Percentiles rank a stretch among this genome's conserved stretches.
Evolutionary conservation across 2,329 filamentous ascomycete species (phyloP).

Genomic region (Sarocladiaceae sp.): DNA sequence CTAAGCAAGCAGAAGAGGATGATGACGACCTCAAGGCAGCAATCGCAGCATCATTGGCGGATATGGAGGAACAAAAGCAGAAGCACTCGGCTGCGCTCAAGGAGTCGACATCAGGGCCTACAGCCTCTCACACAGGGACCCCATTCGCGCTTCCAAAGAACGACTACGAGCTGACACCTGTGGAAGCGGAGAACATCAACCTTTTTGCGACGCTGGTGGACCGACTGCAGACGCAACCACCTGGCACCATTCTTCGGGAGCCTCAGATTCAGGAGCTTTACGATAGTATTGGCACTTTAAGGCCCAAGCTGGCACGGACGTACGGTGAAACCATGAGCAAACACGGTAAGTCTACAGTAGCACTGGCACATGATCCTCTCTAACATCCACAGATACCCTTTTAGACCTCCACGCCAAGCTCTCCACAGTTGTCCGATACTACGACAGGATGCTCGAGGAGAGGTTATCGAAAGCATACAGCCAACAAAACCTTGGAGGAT

Average conservation of each 20-base stretch:
- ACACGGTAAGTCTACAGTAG: slow-evolving; percentile 59
- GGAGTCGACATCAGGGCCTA: slow-evolving; percentile 60
- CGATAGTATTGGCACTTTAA: slow-evolving; percentile 88
- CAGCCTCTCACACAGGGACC: slow-evolving; percentile 31
- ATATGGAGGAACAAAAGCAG: slow-evolving; percentile 98
- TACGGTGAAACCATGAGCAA: slow-evolving; percentile 99
- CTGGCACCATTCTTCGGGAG: slow-evolving; percentile 91
- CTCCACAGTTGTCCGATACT: slow-evolving; percentile 93
- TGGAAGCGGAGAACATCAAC: slow-evolving; percentile 97
- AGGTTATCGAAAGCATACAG: slow-evolving; percentile 88
- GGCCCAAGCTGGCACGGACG: slow-evolving; percentile 89
- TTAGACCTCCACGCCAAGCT: slow-evolving; percentile 93
- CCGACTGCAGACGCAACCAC: slow-evolving; percentile 88
- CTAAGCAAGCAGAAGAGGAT: slow-evolving; percentile 68
- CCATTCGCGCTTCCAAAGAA: slow-evolving; percentile 67
- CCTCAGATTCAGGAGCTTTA: slow-evolving; percentile 98
- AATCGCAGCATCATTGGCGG: slow-evolving; percentile 88
- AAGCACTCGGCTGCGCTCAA: slow-evolving; percentile 80
- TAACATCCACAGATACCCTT: slow-evolving; percentile 64
- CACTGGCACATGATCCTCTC: slow-evolving; percentile 6
- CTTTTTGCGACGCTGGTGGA: slow-evolving; percentile 93
- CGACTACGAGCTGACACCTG: slow-evolving; percentile 88
- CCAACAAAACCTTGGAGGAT: slow-evolving; percentile 68
- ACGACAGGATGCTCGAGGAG: slow-evolving; percentile 97
- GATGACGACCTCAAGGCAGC: slow-evolving; percentile 92